Conservation (phyloP, 305 asterid species). For the Fraxinus sp. region DNA sequence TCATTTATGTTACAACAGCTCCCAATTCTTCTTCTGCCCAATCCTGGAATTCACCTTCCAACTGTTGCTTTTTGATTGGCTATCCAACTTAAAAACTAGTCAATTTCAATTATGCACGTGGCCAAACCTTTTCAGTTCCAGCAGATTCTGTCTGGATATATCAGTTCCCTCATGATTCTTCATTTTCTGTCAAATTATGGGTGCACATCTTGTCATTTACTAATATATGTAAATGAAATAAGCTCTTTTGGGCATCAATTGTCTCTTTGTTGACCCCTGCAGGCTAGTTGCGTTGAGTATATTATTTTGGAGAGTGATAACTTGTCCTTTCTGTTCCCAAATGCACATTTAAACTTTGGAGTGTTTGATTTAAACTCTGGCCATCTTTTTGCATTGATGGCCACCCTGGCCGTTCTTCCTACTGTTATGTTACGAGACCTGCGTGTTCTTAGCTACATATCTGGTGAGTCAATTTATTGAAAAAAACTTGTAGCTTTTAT, state of each 20-base stretch:
- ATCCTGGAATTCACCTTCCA: background rate
- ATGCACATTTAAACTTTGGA: slow-evolving; percentile 69
- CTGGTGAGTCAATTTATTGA: slow-evolving; percentile 49
- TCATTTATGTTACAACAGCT: background rate
- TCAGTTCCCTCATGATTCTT: background rate
- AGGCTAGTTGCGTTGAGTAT: slow-evolving; percentile 89
- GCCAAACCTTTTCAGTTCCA: background rate
- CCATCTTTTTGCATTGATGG: slow-evolving; percentile 64
- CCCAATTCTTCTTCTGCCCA: background rate
- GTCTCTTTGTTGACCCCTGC: slow-evolving; percentile 26
- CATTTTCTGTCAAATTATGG: background rate
- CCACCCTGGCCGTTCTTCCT: slow-evolving; percentile 79
- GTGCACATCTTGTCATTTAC: background rate
- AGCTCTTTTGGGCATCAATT: background rate
- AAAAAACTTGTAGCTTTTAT: background rate
- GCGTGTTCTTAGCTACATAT: slow-evolving; percentile 80
- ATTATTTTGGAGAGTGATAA: slow-evolving; percentile 87
- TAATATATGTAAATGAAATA: background rate
- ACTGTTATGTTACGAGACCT: slow-evolving; percentile 76
- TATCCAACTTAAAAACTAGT: background rate
- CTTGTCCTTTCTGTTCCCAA: slow-evolving; percentile 77
- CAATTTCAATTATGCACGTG: background rate
- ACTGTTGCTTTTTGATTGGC: background rate
- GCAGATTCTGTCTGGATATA: background rate
- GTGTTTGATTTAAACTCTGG: slow-evolving; percentile 44